Evolutionary conservation across 2,329 filamentous ascomycete species (phyloP).

Genomic region (Pseudogymnoascus sp.): DNA sequence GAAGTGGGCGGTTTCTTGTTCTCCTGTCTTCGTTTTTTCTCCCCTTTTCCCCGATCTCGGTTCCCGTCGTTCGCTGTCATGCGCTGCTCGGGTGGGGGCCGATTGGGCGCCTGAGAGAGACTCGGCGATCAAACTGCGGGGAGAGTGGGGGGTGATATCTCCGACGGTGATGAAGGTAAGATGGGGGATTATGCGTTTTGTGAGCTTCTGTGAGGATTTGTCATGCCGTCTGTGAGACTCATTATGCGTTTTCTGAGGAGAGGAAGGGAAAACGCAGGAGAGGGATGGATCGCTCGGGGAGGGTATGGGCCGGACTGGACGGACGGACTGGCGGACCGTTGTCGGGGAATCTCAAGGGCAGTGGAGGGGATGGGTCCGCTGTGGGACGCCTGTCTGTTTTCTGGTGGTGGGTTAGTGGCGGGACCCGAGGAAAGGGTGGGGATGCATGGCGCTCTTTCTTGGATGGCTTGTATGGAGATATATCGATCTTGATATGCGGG

Average conservation of each 20-base stretch:
- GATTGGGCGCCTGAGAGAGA: background rate
- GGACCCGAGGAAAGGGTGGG: background rate
- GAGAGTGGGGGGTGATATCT: background rate
- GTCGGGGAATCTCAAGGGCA: background rate
- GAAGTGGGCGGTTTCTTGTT: background rate
- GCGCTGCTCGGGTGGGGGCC: background rate
- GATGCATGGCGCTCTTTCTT: background rate
- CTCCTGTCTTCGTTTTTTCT: background rate
- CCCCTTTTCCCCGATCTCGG: background rate
- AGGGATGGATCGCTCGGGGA: background rate
- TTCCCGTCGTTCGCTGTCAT: background rate
- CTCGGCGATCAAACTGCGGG: background rate
- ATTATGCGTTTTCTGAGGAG: background rate
- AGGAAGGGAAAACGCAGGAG: background rate
- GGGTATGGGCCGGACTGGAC: background rate
- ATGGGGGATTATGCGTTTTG: constrained; percentile 3
- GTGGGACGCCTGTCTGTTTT: background rate
- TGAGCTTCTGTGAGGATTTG: background rate
- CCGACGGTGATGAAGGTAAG: background rate
- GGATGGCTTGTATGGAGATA: background rate
- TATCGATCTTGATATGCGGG: constrained; percentile 1
- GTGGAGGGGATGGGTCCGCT: background rate
- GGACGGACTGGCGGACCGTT: background rate
- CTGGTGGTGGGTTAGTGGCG: background rate
- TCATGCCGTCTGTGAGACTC: background rate